Evolutionary conservation across 371 early-diverging fungal species (phyloP), one percentile per base, ranked within the genome.

Genomic region (Syncephalastrum racemosum): DNA sequence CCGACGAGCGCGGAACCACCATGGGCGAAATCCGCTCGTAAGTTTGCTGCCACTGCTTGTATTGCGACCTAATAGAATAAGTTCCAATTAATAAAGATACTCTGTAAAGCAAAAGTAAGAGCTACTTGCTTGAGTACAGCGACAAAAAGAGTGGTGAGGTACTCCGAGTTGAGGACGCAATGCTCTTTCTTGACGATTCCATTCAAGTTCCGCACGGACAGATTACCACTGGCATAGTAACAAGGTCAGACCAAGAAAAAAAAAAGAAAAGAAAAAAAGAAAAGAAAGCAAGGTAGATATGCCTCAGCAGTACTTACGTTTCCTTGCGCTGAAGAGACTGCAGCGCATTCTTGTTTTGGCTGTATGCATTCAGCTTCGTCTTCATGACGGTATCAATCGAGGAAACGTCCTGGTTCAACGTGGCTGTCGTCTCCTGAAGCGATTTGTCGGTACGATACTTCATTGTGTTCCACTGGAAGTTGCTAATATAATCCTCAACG

Each of bases 1-100:
- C 73, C 56, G 93, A 83, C 0, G 98, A 96, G 36, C 99, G 88
- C 20, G 99, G 99, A 7, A 98, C 97, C 16, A 98, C 93, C 94
- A 93, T 93, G 45, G 86, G 82, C 2, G 96, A 85, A 53, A 98
- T 64, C 0, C 85, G 85, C 71, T 98, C 99, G 72, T 98, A 98
- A 40, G 67, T 76, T 67, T 79, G 78, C 13, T 74, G 58, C 95
- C 96, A 98, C 6, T 92, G 91, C 67, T 89, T 89, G 59, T 85
- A 82, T 19, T 22, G 27, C 19, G 46, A 46, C 15, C 16, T 5
- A 44, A 13, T 20, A 6, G 12, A 16, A 22, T 41, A 25, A 1
- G 31, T 22, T 18, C 15, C 13, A 22, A 36, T 18, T 16, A 39
- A n/a, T n/a, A n/a, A n/a, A n/a, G n/a, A n/a, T n/a, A n/a, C n/a